Evolutionary conservation across 495 filamentous ascomycete genomes (phyloP).

Genomic region (Opeltia flavorubescens): DNA sequence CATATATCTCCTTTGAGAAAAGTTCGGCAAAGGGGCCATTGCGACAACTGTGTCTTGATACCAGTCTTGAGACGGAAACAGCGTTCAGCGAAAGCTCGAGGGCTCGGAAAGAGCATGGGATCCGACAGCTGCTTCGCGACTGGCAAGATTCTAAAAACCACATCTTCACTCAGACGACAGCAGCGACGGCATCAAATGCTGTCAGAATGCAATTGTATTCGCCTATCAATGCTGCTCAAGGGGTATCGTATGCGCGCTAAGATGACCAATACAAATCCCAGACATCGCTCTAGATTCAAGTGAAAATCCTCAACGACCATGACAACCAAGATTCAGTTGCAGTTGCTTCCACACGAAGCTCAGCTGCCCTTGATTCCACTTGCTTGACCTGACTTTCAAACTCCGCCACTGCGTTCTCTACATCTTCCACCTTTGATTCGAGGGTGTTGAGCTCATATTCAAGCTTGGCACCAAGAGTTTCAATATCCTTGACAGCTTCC

Average conservation of each 20-base stretch:
- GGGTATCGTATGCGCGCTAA: background rate
- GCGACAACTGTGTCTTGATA: too few species aligned
- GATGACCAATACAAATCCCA: background rate
- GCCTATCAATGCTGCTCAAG: background rate
- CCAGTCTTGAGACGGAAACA: too few species aligned
- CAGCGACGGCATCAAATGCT: too few species aligned
- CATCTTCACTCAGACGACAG: too few species aligned
- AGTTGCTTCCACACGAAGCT: slow-evolving; percentile 52
- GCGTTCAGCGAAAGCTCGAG: too few species aligned
- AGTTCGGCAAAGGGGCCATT: too few species aligned
- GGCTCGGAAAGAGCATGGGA: background rate
- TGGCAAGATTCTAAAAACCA: too few species aligned
- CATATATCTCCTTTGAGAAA: too few species aligned
- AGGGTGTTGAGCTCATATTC: slow-evolving; percentile 86
- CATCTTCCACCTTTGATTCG: slow-evolving; percentile 69
- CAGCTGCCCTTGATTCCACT: slow-evolving; percentile 59
- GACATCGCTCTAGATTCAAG: background rate
- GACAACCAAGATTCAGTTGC: slow-evolving; percentile 43
- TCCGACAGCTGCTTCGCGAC: too few species aligned
- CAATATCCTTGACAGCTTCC: slow-evolving; percentile 69
- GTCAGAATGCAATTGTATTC: too few species aligned
- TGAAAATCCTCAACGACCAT: slow-evolving; percentile 29
- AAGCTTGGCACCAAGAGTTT: slow-evolving; percentile 70
- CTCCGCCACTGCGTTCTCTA: slow-evolving; percentile 68
- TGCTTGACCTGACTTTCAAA: slow-evolving; percentile 70